Percentiles rank a stretch among this genome's conserved stretches.
Conservation (phyloP, 192 early-diverging fungal genomes). For the Coemansia interrupta region DNA sequence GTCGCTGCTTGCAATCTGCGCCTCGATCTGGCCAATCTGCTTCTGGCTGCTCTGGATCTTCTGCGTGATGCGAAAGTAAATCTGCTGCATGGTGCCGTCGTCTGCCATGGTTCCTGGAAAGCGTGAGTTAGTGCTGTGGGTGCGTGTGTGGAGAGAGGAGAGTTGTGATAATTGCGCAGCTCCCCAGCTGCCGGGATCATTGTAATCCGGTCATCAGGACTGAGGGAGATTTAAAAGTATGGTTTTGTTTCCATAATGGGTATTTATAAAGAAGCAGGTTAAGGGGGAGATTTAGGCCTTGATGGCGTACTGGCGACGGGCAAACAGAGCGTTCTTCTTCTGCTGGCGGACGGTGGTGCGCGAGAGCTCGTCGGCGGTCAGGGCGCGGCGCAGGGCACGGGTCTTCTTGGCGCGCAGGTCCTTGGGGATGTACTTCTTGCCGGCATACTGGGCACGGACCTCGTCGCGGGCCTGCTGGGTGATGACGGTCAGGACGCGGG, state of each 20-base stretch:
- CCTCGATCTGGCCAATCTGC: constrained; percentile 42
- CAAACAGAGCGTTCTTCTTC: constrained; percentile 89
- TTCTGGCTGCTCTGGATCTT: constrained; percentile 43
- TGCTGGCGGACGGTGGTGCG: constrained; percentile 83
- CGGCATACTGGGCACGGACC: constrained; percentile 85
- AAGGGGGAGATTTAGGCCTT: constrained; percentile 27
- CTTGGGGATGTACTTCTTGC: constrained; percentile 92
- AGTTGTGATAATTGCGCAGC: too few relatives aligned
- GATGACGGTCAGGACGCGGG: constrained; percentile 93
- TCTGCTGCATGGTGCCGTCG: constrained; percentile 41
- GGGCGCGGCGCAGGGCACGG: constrained; percentile 92
- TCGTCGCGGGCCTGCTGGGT: constrained; percentile 87
- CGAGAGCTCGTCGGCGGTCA: constrained; percentile 77
- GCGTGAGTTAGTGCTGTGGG: not conserved
- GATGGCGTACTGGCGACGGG: constrained; percentile 86
- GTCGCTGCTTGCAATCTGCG: constrained; percentile 40
- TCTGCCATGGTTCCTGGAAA: constrained; percentile 15
- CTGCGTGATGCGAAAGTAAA: constrained; percentile 42
- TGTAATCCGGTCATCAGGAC: too few relatives aligned
- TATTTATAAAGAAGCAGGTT: not conserved
- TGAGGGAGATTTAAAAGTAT: not conserved
- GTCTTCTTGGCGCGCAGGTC: constrained; percentile 99
- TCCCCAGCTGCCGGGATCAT: too few relatives aligned
- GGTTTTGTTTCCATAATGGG: not conserved
- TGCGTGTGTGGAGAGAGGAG: not conserved